Base-by-base conservation (phyloP, 2,329 filamentous ascomycete species). In the Neopestalotiopsis sp. region DNA sequence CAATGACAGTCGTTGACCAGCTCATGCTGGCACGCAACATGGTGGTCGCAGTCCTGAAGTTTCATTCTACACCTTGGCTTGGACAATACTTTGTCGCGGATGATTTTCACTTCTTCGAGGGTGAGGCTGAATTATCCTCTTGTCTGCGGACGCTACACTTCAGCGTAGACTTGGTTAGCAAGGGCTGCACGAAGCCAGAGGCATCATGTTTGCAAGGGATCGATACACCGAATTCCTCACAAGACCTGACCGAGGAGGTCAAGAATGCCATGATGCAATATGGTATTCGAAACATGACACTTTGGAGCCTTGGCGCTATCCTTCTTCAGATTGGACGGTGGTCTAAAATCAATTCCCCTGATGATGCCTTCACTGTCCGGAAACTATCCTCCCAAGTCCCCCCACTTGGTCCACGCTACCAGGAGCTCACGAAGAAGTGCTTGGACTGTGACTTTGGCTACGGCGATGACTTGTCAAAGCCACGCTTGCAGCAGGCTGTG, bases 371-470 rank as follows among this genome's bases (percentile, higher is more conserved):
- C 2, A 32, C 32, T 4, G 61, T 71, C 30, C 67, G 70, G 4
- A 62, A 61, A 28, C 59, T 69, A 0, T 61, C 70, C 1, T 34
- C 49, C 2, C 58, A 42, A 4, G n/a, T 38, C 1, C 61, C 65
- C 0, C 20, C 28, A 20, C 56, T 71, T 3, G 71, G 71, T 0
- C 69, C 42, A 4, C 42, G 68, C 5, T 72, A 72, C n/a, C 59
- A 58, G 38, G 38, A 66, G 32, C 57, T 72, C 28, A 70, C 70
- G 10, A 62, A 70, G 42, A 68, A 67, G 66, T 68, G 67, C 14
- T 32, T 71, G 13, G 61, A 70, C 9, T 72, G 71, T 20, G 68
- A 72, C 20, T 71, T 70, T 58, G 68, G 67, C 5, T 71, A 57
- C 30, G 68, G 70, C 3, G 45, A 69, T 6, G 59, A 64, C 20